A percentile compares a stretch with the other conserved stretches of the same genome.
These are phyloP conservation scores for Colletotrichum tofieldiae DNA, from an alignment of 2,329 filamentous ascomycete genomes.

Conservation along the genomic window DNA sequence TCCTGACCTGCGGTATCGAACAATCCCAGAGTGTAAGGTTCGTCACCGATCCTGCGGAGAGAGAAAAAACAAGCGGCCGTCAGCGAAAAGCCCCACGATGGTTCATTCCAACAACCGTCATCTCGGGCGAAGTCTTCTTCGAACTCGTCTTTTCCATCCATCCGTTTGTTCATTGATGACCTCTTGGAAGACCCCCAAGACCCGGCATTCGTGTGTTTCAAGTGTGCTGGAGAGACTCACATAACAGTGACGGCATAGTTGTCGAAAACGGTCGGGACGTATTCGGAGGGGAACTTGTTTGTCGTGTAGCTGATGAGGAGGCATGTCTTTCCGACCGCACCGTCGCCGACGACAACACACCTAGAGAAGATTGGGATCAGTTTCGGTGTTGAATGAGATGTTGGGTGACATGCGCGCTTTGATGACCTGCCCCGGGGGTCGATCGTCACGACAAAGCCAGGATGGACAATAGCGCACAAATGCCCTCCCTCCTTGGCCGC, in stretches of 20 bases:
- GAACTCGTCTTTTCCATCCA: constrained; percentile 9
- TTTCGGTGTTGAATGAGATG: constrained; percentile 15
- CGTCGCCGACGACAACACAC: constrained; percentile 98
- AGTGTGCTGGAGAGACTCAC: constrained; percentile 72
- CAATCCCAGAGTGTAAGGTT: constrained; percentile 96
- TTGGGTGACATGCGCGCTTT: constrained; percentile 39
- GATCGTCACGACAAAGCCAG: constrained; percentile 9
- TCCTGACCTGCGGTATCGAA: constrained; percentile 99
- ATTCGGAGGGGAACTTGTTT: constrained; percentile 99
- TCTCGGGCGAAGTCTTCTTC: background rate
- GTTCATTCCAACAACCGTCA: constrained; percentile 2
- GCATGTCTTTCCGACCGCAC: constrained; percentile 99
- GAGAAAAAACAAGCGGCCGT: constrained; percentile 7
- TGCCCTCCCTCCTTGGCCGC: background rate
- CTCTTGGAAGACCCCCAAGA: background rate
- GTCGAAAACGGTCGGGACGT: constrained; percentile 98
- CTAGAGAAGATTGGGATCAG: constrained; percentile 62
- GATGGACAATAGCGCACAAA: background rate
- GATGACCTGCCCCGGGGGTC: constrained; percentile 9
- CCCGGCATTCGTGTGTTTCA: constrained; percentile 14
- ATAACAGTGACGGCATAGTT: constrained; percentile 99
- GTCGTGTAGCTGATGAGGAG: constrained; percentile 99
- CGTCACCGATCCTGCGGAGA: constrained; percentile 90
- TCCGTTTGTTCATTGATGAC: background rate
- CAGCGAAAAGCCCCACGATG: constrained; percentile 26